Percentiles rank a stretch among this genome's conserved stretches.
These are phyloP conservation scores for Nissolia schottii DNA, from an alignment of 306 rosid genomes.

Conservation along the genomic window DNA sequence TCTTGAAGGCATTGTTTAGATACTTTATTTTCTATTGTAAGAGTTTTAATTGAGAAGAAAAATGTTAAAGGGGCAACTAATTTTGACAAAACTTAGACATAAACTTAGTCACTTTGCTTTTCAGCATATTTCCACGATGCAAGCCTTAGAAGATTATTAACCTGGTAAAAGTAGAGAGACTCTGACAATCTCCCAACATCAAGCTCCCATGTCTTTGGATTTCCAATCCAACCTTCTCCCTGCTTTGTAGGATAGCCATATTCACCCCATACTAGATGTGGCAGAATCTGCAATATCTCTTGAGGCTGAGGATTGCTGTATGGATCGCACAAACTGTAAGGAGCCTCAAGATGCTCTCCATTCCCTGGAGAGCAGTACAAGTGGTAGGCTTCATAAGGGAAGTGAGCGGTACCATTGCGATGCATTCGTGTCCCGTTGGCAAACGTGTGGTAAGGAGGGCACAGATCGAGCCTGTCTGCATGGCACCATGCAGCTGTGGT, in stretches of 20 bases:
- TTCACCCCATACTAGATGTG: slow-evolving; percentile 55
- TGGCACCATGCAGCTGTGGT: slow-evolving; percentile 35
- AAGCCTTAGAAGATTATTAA: neutral
- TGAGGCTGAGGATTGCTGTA: slow-evolving; percentile 61
- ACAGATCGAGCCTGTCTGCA: slow-evolving; percentile 18
- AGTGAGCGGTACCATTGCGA: slow-evolving; percentile 34
- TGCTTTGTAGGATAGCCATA: slow-evolving; percentile 50
- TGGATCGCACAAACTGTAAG: slow-evolving; percentile 43
- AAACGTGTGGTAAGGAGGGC: slow-evolving; percentile 59
- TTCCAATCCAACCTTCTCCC: slow-evolving; percentile 59
- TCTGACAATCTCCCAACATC: slow-evolving; percentile 62
- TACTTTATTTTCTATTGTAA: neutral
- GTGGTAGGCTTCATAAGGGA: slow-evolving; percentile 57
- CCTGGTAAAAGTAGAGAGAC: slow-evolving; percentile 56
- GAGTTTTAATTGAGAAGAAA: slow-evolving; percentile 1
- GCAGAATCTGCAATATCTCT: slow-evolving; percentile 54
- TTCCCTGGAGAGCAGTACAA: slow-evolving; percentile 59
- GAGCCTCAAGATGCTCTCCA: slow-evolving; percentile 38
- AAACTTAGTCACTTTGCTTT: neutral
- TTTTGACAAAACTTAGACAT: too few relatives aligned
- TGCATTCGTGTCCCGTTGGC: slow-evolving; percentile 40
- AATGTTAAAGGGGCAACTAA: too few relatives aligned
- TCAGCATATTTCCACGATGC: neutral
- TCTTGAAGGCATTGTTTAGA: neutral
- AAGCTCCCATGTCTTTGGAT: slow-evolving; percentile 53